These are phyloP conservation scores for Calocera cornea DNA, from an alignment of 768 basidiomycete genomes.

Conservation along the genomic window DNA sequence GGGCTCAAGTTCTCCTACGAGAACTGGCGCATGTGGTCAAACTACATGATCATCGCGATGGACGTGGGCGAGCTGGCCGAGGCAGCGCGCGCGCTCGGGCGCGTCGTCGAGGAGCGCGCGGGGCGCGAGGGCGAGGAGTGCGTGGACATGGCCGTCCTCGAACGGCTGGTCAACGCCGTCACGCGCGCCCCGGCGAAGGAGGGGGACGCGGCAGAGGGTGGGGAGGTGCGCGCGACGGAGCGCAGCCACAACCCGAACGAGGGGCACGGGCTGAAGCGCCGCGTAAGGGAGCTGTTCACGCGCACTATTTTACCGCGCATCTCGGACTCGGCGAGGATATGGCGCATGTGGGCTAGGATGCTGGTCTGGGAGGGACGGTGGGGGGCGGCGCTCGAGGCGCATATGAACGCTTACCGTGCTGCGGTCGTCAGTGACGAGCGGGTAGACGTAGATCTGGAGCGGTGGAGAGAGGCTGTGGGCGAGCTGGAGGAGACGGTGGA, in stretches of 20 bases:
- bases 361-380: slow-evolving; percentile 58
- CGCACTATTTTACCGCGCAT: slow-evolving; percentile 68
- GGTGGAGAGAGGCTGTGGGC: slow-evolving; percentile 60
- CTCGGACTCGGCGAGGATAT: slow-evolving; percentile 57
- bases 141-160: slow-evolving; percentile 79
- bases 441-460: slow-evolving; percentile 51
- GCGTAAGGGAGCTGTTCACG: slow-evolving; percentile 62
- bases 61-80: slow-evolving; percentile 89
- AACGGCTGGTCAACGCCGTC: slow-evolving; percentile 78
- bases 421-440: slow-evolving; percentile 43
- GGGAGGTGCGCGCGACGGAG: slow-evolving; percentile 21
- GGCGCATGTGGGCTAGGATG: slow-evolving; percentile 70
- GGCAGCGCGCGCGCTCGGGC: slow-evolving; percentile 65
- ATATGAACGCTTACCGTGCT: slow-evolving; percentile 73
- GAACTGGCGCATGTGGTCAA: slow-evolving; percentile 97
- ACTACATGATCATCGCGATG: slow-evolving; percentile 87
- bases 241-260: slow-evolving; percentile 43
- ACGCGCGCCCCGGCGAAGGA: slow-evolving; percentile 35
- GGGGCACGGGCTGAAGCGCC: slow-evolving; percentile 50
- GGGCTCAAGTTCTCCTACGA: slow-evolving; percentile 74
- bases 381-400: slow-evolving; percentile 66
- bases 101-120: slow-evolving; percentile 67
- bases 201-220: slow-evolving; percentile 6
- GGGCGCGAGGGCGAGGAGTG: slow-evolving; percentile 35
- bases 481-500: slow-evolving; percentile 80